Evolutionary conservation across 352 stramenopile species (phyloP).

Genomic region (Peronospora tabacina): DNA sequence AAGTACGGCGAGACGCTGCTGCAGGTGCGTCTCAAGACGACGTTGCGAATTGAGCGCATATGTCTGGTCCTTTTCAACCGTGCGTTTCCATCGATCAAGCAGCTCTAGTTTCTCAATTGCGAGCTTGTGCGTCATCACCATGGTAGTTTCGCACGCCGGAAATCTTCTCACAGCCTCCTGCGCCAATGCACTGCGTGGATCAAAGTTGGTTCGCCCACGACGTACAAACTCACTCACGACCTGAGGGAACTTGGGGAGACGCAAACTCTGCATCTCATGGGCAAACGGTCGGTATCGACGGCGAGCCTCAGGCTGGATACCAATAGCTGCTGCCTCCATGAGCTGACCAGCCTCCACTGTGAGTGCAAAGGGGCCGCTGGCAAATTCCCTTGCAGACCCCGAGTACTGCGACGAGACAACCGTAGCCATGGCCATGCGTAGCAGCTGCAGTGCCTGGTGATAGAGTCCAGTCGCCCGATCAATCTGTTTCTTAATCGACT

Average conservation of each 20-base stretch:
- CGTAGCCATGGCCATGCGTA: conserved; percentile 54
- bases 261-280: conserved; percentile 35
- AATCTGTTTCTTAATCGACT: conserved; percentile 66
- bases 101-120: conserved; percentile 69
- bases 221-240: conserved; percentile 57
- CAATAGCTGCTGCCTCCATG: conserved; percentile 47
- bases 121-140: conserved; percentile 69
- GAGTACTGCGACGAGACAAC: conserved; percentile 64
- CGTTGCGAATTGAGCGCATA: conserved; percentile 41
- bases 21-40: conserved; percentile 46
- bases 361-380: conserved; percentile 51
- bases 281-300: conserved; percentile 58
- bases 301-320: conserved; percentile 62
- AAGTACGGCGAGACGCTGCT: conserved; percentile 54
- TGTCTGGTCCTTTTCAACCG: conserved; percentile 49
- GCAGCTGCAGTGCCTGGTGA: conserved; percentile 51
- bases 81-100: conserved; percentile 50
- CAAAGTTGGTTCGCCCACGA: conserved; percentile 50
- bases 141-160: conserved; percentile 56
- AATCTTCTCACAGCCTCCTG: conserved; percentile 55
- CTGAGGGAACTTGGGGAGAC: conserved; percentile 57
- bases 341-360: conserved; percentile 64
- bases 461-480: conserved; percentile 48
- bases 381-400: conserved; percentile 59
- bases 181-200: conserved; percentile 44